These are phyloP conservation scores for Kazachstania sp. DNA, from an alignment of 1,139 yeast genomes.

Conservation along the genomic window DNA sequence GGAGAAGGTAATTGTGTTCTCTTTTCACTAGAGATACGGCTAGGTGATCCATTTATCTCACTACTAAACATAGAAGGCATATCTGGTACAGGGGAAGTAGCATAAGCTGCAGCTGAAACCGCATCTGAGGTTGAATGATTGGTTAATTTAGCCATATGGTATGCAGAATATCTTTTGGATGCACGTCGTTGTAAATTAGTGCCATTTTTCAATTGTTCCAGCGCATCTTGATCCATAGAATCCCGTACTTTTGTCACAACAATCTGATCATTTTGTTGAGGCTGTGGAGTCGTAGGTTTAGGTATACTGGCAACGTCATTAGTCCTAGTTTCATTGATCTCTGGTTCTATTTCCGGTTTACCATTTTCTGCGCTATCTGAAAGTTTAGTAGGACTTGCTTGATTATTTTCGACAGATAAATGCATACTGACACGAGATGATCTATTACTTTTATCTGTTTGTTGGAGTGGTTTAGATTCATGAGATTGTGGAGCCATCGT, in stretches of 20 bases:
- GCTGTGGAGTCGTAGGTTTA: background rate
- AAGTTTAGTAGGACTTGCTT: background rate
- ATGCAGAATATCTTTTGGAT: conserved; percentile 78
- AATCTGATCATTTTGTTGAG: background rate
- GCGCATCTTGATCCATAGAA: conserved; percentile 34
- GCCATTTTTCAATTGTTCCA: conserved; percentile 69
- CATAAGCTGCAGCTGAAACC: conserved; percentile 28
- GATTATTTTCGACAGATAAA: background rate
- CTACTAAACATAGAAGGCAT: background rate
- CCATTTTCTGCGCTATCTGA: no score
- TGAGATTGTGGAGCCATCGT: background rate
- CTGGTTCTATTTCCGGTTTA: no score
- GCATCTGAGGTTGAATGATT: conserved; percentile 37
- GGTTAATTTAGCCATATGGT: conserved; percentile 76
- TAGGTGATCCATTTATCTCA: background rate
- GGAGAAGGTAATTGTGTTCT: conserved; percentile 2
- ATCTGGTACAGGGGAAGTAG: conserved; percentile 8
- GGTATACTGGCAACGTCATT: background rate
- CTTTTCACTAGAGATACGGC: conserved; percentile 1
- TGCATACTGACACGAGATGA: background rate
- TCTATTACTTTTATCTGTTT: background rate
- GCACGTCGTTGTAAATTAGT: conserved; percentile 84
- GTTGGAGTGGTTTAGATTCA: background rate
- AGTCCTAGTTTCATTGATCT: background rate
- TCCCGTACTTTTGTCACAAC: background rate